Base-by-base conservation (phyloP, 2,329 filamentous ascomycete genomes). In the Paraphaeosphaeria minitans region DNA sequence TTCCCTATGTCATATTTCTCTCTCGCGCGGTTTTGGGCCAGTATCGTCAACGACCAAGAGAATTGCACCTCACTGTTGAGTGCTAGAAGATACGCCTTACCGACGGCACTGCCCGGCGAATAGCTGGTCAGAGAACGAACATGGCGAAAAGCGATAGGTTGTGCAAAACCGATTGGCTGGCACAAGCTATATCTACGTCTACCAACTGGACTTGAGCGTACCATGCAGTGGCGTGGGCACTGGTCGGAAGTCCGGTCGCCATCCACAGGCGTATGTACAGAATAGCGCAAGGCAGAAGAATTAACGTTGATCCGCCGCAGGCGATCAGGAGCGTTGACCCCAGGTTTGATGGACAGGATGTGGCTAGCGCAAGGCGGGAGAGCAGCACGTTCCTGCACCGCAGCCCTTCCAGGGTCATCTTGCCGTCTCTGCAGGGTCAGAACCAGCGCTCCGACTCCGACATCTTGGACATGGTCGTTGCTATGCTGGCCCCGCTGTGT, bases 361-460 rank as follows among this genome's bases (percentile, higher is more conserved):
- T 43, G 50, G 50, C 39, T 53, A 53, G 50, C n/a, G 50, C 50
- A 53, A 43, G 39, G 50, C 50, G 37, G 50, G 50, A 53, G 50
- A 53, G 50, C 50, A 53, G 14, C 50, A 53, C 41, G 49, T 35
- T 52, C 49, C 21, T 53, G 50, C 50, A 45, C 50, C 24, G 27
- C 50, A 53, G 16, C n/a, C n/a, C n/a, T n/a, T 33, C 45, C 50
- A 53, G 50, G 50, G 50, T 53, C 50, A 53, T 53, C 21, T 42
- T 52, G 24, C 21, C 49, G 49, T 43, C 10, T 53, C 50, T 53
- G 50, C 50, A 53, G 50, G 50, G 50, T 53, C 50, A 53, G 50
- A 53, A 43, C 2, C 43, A 27, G n/a, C 14, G 37, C 50, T 53
- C 50, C 50, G 50, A 53, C 50, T 53, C 50, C 39, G 50, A 53